These are phyloP conservation scores for Pleurozium schreberi DNA, from an alignment of 225 moss, liverwort and hornwort genomes.

Conservation along the genomic window DNA sequence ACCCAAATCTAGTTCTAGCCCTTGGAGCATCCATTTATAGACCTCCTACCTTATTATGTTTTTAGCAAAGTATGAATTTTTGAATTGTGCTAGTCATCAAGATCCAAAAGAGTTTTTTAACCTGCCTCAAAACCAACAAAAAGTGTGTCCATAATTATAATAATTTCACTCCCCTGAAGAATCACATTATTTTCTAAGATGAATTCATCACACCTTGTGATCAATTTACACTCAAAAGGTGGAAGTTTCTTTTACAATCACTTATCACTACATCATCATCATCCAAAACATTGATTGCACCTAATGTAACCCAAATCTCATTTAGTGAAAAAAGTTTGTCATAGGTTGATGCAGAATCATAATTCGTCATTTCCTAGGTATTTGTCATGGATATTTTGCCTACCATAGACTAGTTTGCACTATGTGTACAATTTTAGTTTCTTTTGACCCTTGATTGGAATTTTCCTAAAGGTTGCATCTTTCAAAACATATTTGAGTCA, in stretches of 20 bases:
- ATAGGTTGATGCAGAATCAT: neutral
- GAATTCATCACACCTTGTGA: neutral
- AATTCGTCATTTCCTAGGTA: neutral
- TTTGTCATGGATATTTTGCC: fast-evolving
- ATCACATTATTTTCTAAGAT: neutral
- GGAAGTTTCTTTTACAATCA: fast-evolving
- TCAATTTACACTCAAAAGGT: neutral
- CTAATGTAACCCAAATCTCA: too few relatives aligned
- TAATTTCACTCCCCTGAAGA: neutral
- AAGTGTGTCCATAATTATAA: too few relatives aligned
- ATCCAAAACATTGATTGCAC: neutral
- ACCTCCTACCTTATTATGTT: too few relatives aligned
- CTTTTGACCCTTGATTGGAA: neutral
- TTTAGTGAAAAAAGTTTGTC: neutral
- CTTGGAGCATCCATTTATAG: too few relatives aligned
- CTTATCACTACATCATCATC: neutral
- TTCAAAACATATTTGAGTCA: neutral
- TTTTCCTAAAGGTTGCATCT: neutral
- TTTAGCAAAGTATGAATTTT: too few relatives aligned
- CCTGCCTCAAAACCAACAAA: too few relatives aligned
- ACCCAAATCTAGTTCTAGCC: too few relatives aligned
- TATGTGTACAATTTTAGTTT: neutral
- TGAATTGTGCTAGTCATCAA: too few relatives aligned
- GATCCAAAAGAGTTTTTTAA: too few relatives aligned
- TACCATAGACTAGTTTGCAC: neutral